Percentiles rank a stretch among this genome's conserved stretches.
phyloP scores from a whole-genome alignment of 805 yeast genomes.

The Yarrowia deformans region DNA sequence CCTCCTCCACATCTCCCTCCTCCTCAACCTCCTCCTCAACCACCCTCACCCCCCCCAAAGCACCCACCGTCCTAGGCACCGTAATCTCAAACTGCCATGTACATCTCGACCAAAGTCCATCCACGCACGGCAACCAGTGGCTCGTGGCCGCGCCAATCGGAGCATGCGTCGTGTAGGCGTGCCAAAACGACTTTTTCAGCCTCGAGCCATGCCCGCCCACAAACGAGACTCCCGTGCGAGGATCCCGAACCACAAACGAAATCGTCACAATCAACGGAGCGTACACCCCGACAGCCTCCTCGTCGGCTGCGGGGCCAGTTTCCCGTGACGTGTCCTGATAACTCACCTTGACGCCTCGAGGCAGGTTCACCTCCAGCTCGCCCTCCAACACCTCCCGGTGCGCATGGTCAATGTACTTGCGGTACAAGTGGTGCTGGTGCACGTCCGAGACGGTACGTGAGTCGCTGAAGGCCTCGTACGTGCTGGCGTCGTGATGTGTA shows the following conservation, averaged over 20 bases:
- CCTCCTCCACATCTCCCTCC: slow-evolving; percentile 38
- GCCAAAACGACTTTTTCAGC: slow-evolving; percentile 64
- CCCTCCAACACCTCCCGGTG: slow-evolving; percentile 65
- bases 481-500: slow-evolving; percentile 61
- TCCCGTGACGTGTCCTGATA: slow-evolving; percentile 52
- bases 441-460: slow-evolving; percentile 46
- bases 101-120: slow-evolving; percentile 82
- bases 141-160: slow-evolving; percentile 83
- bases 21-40: slow-evolving; percentile 40
- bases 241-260: slow-evolving; percentile 68
- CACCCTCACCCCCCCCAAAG: slow-evolving; percentile 53
- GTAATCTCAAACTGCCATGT: slow-evolving; percentile 93
- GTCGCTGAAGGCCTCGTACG: slow-evolving; percentile 48
- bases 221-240: slow-evolving; percentile 78
- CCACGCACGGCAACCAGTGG: slow-evolving; percentile 98
- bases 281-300: slow-evolving; percentile 55
- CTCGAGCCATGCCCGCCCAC: slow-evolving; percentile 64
- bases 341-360: slow-evolving; percentile 68
- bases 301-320: slow-evolving; percentile 41
- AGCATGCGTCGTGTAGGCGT: slow-evolving; percentile 82
- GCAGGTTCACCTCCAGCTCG: slow-evolving; percentile 68
- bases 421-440: slow-evolving; percentile 66
- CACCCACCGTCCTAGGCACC: slow-evolving; percentile 79
- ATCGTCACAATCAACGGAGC: slow-evolving; percentile 78
- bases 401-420: slow-evolving; percentile 60